Base-by-base conservation (phyloP, 1,139 yeast species). In the Kodamaea anthophila region DNA sequence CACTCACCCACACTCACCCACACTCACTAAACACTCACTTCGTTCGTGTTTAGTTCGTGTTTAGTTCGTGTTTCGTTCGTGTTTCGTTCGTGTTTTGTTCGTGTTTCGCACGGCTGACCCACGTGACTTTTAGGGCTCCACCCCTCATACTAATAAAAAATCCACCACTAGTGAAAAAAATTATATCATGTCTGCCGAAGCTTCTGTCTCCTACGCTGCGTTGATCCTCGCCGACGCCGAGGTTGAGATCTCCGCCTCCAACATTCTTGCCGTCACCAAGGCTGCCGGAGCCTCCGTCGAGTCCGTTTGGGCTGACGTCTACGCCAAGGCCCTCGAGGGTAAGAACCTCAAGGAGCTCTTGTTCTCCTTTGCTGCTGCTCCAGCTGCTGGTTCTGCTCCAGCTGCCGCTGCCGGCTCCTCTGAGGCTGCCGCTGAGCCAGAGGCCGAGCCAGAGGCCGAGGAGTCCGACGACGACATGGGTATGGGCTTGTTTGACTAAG, bases 161-260 rank as follows among this genome's bases (percentile, higher is more conserved):
- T 23, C 23, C 25, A 24, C 18, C 28, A n/a, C n/a, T n/a, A n/a
- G n/a, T n/a, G n/a, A 12, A 25, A 18, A 16, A 22, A 22, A 13
- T 12, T 14, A 14, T 12, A 31, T 18, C 22, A 79, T 79, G 86
- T 80, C 91, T 60, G 69, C 76, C 60, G 88, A 82, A 77, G 66
- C 86, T 54, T 81, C 87, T 60, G 74, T 82, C 60, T 78, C 91
- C 46, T 82, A 81, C 81, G 91, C 93, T 58, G 86, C 91, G 57
- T 73, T 82, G 61, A 81, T 82, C 72, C 77, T 82, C 64, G 85
- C 91, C 49, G 93, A 82, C 58, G 72, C 91, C 55, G 91, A 80
- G 46, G 65, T 81, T 53, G 88, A 80, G 65, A 75, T 81, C 70
- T 67, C 82, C 44, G 52, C 87, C 49, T 87, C 79, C 64, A 81